Percentiles rank a stretch among this genome's conserved stretches.
Conservation (phyloP, 208 protist species). For the Trypanosoma conorhini region DNA sequence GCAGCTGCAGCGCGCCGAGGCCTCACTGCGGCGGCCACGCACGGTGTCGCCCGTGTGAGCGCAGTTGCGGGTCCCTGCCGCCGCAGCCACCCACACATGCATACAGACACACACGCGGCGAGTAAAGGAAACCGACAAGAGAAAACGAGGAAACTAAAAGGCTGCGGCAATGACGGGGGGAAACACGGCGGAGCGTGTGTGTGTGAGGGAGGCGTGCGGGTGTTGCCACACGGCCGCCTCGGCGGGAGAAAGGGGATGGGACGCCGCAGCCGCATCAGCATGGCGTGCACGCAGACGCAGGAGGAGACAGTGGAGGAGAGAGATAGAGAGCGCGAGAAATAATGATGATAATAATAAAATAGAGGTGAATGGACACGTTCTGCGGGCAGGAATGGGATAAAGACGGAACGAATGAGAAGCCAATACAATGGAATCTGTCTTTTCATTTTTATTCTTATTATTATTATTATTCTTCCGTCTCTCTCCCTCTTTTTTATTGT, state of each 20-base stretch:
- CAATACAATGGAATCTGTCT: no score
- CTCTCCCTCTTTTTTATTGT: not conserved
- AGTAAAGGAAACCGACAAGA: no score
- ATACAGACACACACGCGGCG: no score
- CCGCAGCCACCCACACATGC: no score
- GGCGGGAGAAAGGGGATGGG: not conserved
- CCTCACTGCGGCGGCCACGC: conserved; percentile 27
- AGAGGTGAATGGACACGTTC: not conserved
- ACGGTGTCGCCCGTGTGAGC: conserved; percentile 8
- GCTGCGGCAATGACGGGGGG: not conserved
- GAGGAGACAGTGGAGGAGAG: not conserved
- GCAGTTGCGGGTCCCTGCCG: not conserved
- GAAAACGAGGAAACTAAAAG: not conserved
- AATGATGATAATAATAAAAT: no score
- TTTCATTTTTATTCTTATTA: no score
- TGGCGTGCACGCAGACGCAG: no score
- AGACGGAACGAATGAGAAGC: not conserved
- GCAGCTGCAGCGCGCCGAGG: conserved; percentile 35
- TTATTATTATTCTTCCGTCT: not conserved
- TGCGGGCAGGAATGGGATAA: not conserved
- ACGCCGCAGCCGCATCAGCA: no score
- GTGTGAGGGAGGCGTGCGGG: not conserved
- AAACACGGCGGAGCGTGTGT: not conserved
- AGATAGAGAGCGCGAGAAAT: no score
- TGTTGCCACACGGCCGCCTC: not conserved